These are phyloP conservation scores for Ophiosphaerella narmari DNA, from an alignment of 2,329 filamentous ascomycete species.

Conservation along the genomic window DNA sequence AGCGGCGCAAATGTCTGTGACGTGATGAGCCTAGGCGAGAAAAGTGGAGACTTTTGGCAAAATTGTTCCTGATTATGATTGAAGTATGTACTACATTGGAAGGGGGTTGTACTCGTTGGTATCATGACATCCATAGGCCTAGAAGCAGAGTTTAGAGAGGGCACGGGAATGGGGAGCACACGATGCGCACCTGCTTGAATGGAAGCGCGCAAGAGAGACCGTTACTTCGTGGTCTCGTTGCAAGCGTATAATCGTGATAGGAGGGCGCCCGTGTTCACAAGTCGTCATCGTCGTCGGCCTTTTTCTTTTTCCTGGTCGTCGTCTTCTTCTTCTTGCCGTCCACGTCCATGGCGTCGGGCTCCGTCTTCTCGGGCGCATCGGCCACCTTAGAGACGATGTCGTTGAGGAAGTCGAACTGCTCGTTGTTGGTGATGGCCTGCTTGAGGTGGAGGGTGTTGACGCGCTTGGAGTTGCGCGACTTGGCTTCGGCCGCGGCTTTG, in stretches of 20 bases:
- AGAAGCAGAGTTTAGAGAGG: conserved; percentile 5
- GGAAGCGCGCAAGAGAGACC: too few relatives aligned
- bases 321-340: conserved; percentile 53
- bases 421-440: conserved; percentile 82
- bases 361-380: conserved; percentile 61
- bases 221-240: too few relatives aligned
- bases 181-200: conserved; percentile 17
- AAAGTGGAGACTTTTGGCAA: background rate
- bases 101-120: conserved; percentile 25
- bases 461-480: conserved; percentile 81
- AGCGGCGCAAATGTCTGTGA: background rate
- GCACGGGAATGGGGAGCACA: conserved; percentile 7
- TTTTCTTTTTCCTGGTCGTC: conserved; percentile 43
- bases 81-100: background rate
- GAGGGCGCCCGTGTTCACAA: conserved; percentile 24
- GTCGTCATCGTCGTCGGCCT: conserved; percentile 45
- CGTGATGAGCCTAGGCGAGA: background rate
- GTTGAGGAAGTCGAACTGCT: conserved; percentile 90
- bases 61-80: background rate
- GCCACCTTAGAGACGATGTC: conserved; percentile 89
- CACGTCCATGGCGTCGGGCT: conserved; percentile 49
- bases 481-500: conserved; percentile 83
- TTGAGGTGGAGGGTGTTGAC: conserved; percentile 92
- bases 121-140: conserved; percentile 8
- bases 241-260: too few relatives aligned